Evolutionary conservation across 2,329 filamentous ascomycete species (phyloP).

Genomic region (Exophiala dermatitidis): DNA sequence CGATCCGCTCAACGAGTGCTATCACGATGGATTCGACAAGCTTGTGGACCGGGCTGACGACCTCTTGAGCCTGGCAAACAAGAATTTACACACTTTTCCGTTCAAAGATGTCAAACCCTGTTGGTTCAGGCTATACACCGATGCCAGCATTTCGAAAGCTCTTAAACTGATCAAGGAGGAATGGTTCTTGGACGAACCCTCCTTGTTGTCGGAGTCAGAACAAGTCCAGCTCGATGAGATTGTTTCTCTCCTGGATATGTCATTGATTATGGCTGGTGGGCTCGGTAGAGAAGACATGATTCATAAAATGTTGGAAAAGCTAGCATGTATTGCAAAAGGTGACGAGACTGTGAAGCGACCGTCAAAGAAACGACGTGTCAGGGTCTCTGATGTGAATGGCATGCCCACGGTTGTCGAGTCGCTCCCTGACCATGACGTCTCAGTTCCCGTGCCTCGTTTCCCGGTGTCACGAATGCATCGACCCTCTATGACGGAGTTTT

Average conservation of each 20-base stretch:
- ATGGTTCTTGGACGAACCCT: not conserved
- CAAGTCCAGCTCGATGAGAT: conserved; percentile 45
- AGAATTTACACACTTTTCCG: conserved; percentile 49
- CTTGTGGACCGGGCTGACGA: conserved; percentile 34
- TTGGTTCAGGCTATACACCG: conserved; percentile 53
- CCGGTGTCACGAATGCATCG: conserved; percentile 37
- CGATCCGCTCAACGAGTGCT: conserved; percentile 19
- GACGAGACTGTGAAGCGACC: conserved; percentile 3
- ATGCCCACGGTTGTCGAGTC: not conserved
- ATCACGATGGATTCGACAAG: conserved; percentile 1
- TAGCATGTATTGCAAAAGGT: not conserved
- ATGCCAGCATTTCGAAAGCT: conserved; percentile 47
- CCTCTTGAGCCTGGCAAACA: conserved; percentile 44
- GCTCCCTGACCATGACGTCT: conserved; percentile 13
- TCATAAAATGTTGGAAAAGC: conserved; percentile 24
- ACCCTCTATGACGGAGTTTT: conserved; percentile 54
- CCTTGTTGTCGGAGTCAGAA: not conserved
- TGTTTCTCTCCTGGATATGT: conserved; percentile 64
- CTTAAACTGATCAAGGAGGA: conserved; percentile 30
- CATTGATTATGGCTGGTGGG: conserved; percentile 66
- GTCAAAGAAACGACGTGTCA: conserved; percentile 5
- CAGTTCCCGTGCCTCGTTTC: conserved; percentile 31
- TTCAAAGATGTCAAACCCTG: conserved; percentile 50
- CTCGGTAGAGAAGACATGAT: conserved; percentile 47
- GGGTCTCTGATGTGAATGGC: not conserved